These are phyloP conservation scores for Phytophthora sojae DNA, from an alignment of 352 stramenopile genomes.

Conservation along the genomic window DNA sequence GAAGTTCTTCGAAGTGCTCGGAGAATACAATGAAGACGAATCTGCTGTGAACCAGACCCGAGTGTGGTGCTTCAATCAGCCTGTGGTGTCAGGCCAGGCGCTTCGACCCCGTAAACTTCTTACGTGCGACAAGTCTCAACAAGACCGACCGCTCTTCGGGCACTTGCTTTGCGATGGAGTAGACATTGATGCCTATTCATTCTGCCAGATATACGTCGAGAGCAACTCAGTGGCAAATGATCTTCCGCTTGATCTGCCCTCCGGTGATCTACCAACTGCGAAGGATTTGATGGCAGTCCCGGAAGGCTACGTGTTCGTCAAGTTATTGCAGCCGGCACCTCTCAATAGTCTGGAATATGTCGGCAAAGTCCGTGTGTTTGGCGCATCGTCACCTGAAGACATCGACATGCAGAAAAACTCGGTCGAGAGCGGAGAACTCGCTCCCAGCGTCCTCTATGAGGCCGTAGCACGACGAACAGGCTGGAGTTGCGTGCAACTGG, in stretches of 20 bases:
- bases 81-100: conserved; percentile 73
- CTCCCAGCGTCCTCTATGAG: conserved; percentile 55
- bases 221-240: conserved; percentile 40
- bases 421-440: conserved; percentile 18
- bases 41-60: conserved; percentile 27
- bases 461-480: conserved; percentile 47
- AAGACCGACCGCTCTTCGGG: conserved; percentile 68
- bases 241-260: conserved; percentile 38
- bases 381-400: conserved; percentile 10
- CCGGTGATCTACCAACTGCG: not conserved
- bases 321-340: conserved; percentile 44
- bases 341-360: conserved; percentile 33
- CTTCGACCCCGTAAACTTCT: conserved; percentile 78
- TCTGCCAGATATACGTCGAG: conserved; percentile 82
- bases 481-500: conserved; percentile 55
- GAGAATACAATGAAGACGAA: conserved; percentile 38
- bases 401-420: conserved; percentile 6
- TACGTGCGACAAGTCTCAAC: conserved; percentile 47
- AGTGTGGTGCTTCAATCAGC: conserved; percentile 86
- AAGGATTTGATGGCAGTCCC: conserved; percentile 13
- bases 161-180: conserved; percentile 76
- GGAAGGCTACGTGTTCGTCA: conserved; percentile 53
- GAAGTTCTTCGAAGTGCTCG: conserved; percentile 35
- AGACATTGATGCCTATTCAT: conserved; percentile 87
- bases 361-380: conserved; percentile 61